phyloP scores from a whole-genome alignment of 352 stramenopile genomes.

The Phytophthora fragariaefolia region DNA sequence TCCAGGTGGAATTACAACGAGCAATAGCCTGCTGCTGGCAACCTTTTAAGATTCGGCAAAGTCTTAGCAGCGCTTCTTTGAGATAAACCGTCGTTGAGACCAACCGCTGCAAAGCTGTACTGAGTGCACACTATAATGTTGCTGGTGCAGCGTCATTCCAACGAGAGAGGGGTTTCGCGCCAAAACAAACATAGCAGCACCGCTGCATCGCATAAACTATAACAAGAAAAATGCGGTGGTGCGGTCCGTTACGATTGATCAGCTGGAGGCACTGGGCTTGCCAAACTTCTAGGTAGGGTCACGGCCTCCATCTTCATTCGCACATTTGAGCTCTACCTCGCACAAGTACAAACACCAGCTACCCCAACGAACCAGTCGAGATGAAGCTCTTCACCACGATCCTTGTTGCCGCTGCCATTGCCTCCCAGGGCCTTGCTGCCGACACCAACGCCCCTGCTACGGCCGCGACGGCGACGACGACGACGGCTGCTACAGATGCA shows the following conservation, averaged over 20 bases:
- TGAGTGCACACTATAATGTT: too few species aligned
- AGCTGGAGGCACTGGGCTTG: background rate
- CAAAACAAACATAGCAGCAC: too few species aligned
- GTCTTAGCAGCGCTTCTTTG: too few species aligned
- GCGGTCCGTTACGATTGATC: slow-evolving; percentile 17
- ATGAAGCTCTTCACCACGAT: slow-evolving; percentile 32
- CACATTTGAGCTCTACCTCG: slow-evolving; percentile 9
- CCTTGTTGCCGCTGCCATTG: slow-evolving; percentile 17
- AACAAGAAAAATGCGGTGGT: slow-evolving; percentile 13
- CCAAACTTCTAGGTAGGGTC: slow-evolving; percentile 7
- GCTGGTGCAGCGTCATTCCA: too few species aligned
- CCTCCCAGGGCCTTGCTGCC: slow-evolving; percentile 7
- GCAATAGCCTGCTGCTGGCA: too few species aligned
- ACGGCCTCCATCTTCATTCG: slow-evolving; percentile 6
- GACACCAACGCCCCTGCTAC: background rate
- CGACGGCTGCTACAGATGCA: background rate
- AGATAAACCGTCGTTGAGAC: too few species aligned
- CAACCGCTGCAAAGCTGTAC: too few species aligned
- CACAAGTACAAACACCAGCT: background rate
- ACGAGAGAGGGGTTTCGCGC: too few species aligned
- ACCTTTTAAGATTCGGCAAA: too few species aligned
- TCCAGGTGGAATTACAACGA: too few species aligned
- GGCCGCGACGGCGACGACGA: background rate
- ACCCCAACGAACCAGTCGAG: background rate
- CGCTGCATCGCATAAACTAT: too few species aligned